A percentile compares a stretch with the other conserved stretches of the same genome.
phyloP scores from a whole-genome alignment of 805 yeast genomes.

The Myxozyma neglecta region DNA sequence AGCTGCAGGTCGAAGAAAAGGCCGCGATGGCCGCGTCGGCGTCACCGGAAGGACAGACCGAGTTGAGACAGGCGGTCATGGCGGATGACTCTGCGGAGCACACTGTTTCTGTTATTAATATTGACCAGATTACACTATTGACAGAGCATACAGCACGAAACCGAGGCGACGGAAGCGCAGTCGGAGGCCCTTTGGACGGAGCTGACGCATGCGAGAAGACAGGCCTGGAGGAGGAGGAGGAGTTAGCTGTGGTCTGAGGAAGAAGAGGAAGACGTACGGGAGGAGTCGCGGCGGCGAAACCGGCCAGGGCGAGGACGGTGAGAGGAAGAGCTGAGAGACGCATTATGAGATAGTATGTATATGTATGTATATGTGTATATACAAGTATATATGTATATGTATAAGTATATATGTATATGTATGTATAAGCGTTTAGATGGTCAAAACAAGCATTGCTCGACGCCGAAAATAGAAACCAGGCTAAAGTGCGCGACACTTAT shows the following conservation, averaged over 20 bases:
- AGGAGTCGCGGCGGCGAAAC: conserved; percentile 56
- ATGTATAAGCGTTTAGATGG: no score
- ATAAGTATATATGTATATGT: no score
- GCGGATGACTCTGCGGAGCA: conserved; percentile 58
- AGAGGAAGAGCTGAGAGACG: conserved; percentile 41
- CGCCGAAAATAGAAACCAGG: conserved; percentile 4
- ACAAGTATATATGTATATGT: no score
- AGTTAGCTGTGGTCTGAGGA: background rate
- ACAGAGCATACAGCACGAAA: conserved; percentile 49
- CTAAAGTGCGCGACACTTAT: background rate
- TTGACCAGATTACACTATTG: background rate
- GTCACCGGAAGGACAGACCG: conserved; percentile 66
- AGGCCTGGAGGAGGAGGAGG: conserved; percentile 48
- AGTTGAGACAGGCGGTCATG: conserved; percentile 61
- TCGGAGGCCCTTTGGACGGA: conserved; percentile 56
- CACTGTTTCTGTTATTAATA: conserved; percentile 36
- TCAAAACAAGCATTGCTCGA: conserved; percentile 5
- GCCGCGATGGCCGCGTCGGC: conserved; percentile 59
- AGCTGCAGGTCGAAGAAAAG: conserved; percentile 44
- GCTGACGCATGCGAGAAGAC: conserved; percentile 84
- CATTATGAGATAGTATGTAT: conserved; percentile 5
- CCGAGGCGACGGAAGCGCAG: conserved; percentile 62
- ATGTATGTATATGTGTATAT: no score
- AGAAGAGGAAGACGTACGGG: conserved; percentile 50
- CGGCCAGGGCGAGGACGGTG: conserved; percentile 37